These are phyloP conservation scores for Beauveria rudraprayagi DNA, from an alignment of 2,329 filamentous ascomycete genomes.

Conservation along the genomic window DNA sequence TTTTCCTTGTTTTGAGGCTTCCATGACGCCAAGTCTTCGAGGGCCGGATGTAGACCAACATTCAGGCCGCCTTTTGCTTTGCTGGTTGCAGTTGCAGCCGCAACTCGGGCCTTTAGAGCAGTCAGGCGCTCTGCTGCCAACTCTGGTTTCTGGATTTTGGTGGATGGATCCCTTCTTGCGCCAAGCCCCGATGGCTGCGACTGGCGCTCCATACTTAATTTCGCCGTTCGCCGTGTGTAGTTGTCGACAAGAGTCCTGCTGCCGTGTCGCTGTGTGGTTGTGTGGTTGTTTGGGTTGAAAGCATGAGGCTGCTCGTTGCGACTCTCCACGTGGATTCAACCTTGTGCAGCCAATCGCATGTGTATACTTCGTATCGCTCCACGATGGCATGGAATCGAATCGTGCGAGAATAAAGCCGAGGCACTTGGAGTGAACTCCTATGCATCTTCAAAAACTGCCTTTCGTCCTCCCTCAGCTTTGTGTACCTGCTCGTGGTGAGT, in stretches of 20 bases:
- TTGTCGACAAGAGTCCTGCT: neutral
- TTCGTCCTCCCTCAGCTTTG: neutral
- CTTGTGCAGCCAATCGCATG: neutral
- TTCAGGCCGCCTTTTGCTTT: constrained; percentile 61
- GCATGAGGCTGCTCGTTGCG: neutral
- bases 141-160: constrained; percentile 47
- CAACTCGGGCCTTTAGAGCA: constrained; percentile 71
- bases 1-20: constrained; percentile 26
- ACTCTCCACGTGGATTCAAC: neutral
- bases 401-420: neutral
- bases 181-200: constrained; percentile 44
- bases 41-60: constrained; percentile 68
- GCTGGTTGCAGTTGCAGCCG: constrained; percentile 58
- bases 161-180: constrained; percentile 46
- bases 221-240: neutral
- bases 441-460: neutral
- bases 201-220: constrained; percentile 40
- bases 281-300: neutral
- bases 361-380: neutral
- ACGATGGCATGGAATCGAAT: neutral
- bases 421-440: neutral
- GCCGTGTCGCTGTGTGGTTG: neutral
- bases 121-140: constrained; percentile 60
- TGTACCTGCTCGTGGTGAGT: neutral
- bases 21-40: constrained; percentile 49